Evolutionary conservation across 495 filamentous ascomycete genomes (phyloP).

Genomic region (Geoglossum glabrum): DNA sequence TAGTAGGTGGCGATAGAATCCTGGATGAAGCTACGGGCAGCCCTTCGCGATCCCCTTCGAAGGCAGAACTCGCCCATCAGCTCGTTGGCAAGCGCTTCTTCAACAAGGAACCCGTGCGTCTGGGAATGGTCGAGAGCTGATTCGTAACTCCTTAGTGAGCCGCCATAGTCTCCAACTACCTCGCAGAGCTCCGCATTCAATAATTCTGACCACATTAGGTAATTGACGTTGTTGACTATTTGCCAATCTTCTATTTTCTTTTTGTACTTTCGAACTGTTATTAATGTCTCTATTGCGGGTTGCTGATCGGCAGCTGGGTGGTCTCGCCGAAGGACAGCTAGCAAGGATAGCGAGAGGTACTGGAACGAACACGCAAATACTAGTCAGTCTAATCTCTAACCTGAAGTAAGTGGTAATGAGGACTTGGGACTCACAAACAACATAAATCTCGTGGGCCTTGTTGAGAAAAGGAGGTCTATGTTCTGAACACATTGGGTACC

Average conservation of each 20-base stretch:
- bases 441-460: conserved; percentile 41
- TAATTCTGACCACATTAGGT: conserved; percentile 52
- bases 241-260: conserved; percentile 49
- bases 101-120: conserved; percentile 53
- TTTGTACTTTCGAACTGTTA: conserved; percentile 24
- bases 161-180: conserved; percentile 37
- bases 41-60: conserved; percentile 46
- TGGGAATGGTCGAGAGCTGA: conserved; percentile 60
- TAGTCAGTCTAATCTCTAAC: background rate
- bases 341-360: conserved; percentile 46
- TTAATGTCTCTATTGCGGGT: conserved; percentile 31
- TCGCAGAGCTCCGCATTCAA: conserved; percentile 57
- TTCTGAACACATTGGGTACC: conserved; percentile 40
- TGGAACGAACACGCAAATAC: background rate
- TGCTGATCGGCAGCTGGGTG: conserved; percentile 28
- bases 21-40: conserved; percentile 48
- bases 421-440: conserved; percentile 22
- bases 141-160: conserved; percentile 48
- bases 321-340: conserved; percentile 39
- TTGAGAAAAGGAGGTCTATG: conserved; percentile 46
- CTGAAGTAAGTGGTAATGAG: background rate
- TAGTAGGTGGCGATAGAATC: conserved; percentile 58
- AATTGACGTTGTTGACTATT: conserved; percentile 53
- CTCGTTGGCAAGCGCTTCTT: conserved; percentile 65
- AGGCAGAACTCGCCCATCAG: conserved; percentile 56